Evolutionary conservation across 306 rosid species (phyloP).

Genomic region (Benincasa hispida): DNA sequence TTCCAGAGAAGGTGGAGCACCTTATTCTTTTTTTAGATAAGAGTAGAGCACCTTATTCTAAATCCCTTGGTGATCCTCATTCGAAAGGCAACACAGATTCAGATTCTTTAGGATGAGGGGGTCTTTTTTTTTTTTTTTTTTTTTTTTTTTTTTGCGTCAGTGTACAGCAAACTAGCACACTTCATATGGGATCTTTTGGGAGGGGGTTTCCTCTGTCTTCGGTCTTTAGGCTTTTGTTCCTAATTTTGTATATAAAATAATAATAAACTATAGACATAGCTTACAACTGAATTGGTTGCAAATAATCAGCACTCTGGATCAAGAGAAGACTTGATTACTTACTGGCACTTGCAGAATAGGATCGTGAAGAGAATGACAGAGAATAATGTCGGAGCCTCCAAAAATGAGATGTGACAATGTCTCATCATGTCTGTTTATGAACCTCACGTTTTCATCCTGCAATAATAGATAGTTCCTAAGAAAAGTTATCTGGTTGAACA

Average conservation of each 20-base stretch:
- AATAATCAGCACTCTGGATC: neutral
- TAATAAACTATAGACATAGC: too few relatives aligned
- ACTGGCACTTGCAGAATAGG: constrained; percentile 58
- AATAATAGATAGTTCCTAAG: neutral
- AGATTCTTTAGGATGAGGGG: neutral
- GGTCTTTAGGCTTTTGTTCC: neutral
- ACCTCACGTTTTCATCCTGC: constrained; percentile 41
- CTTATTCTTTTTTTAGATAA: too few relatives aligned
- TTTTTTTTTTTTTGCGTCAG: neutral
- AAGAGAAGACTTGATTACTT: constrained; percentile 17
- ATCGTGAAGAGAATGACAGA: constrained; percentile 66
- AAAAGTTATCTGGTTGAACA: neutral
- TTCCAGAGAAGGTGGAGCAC: neutral
- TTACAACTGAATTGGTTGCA: neutral
- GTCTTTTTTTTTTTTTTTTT: neutral
- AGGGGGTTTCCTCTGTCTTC: neutral
- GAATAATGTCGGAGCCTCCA: constrained; percentile 70
- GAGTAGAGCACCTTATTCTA: neutral
- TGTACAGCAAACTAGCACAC: neutral
- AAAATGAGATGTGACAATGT: constrained; percentile 43
- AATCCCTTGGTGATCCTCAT: neutral
- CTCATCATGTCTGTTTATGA: constrained; percentile 37
- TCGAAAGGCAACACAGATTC: neutral
- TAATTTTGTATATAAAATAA: too few relatives aligned
- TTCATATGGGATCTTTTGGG: neutral